Evolutionary conservation across 2,329 filamentous ascomycete species (phyloP).

Genomic region (Aspergillus pseudonomiae): DNA sequence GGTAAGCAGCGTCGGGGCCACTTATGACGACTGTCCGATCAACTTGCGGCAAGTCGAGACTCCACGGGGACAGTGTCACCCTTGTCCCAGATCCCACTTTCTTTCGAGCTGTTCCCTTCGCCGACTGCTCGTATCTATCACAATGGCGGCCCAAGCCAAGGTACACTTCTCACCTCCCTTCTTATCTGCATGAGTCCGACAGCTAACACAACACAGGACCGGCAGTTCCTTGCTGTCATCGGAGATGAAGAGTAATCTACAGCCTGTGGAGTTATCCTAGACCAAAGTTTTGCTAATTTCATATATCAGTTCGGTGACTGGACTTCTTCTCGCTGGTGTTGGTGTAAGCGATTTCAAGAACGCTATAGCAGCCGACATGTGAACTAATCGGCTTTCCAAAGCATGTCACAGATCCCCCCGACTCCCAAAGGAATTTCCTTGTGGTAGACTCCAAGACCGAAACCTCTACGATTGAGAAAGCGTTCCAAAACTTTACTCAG

Average conservation of each 20-base stretch:
- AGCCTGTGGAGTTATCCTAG: background rate
- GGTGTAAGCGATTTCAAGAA: conserved; percentile 64
- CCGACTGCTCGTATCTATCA: conserved; percentile 16
- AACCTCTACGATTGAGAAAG: conserved; percentile 79
- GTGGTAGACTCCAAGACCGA: conserved; percentile 96
- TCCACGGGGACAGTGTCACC: conserved; percentile 10
- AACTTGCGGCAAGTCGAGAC: conserved; percentile 9
- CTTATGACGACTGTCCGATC: conserved; percentile 20
- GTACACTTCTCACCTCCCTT: conserved; percentile 29
- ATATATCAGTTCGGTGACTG: conserved; percentile 82
- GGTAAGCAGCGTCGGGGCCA: conserved; percentile 16
- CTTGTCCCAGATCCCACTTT: background rate
- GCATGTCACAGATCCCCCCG: conserved; percentile 88
- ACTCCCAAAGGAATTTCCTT: conserved; percentile 95
- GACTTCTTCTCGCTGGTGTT: conserved; percentile 90
- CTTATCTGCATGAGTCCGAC: background rate
- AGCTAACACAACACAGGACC: conserved; percentile 59
- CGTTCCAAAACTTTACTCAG: conserved; percentile 86
- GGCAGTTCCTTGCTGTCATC: conserved; percentile 96
- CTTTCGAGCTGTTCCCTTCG: background rate
- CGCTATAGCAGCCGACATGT: background rate
- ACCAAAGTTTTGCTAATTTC: conserved; percentile 19
- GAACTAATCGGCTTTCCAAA: conserved; percentile 41
- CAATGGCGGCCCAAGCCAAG: conserved; percentile 65
- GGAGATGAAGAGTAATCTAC: conserved; percentile 78